These are phyloP conservation scores for Saccharomycopsis schoenii DNA, from an alignment of 805 yeast genomes.

Conservation along the genomic window DNA sequence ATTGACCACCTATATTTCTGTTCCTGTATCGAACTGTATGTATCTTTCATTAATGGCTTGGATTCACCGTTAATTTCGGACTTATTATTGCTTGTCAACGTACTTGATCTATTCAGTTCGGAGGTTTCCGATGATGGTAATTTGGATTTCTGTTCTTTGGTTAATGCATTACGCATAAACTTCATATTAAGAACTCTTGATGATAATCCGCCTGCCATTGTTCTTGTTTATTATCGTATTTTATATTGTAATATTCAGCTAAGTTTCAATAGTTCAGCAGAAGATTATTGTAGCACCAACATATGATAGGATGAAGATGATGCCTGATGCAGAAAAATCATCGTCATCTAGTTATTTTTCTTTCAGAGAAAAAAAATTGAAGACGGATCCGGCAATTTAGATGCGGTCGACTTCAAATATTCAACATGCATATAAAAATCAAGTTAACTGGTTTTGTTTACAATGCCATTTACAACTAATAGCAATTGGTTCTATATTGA, in stretches of 20 bases:
- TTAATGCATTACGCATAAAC: slow-evolving; percentile 17
- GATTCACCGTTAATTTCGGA: not conserved
- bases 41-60: not conserved
- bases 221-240: not conserved
- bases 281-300: not conserved
- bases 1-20: slow-evolving; percentile 8
- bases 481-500: not conserved
- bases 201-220: slow-evolving; percentile 15
- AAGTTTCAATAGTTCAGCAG: too few species aligned
- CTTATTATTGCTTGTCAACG: not conserved
- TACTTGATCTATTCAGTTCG: not conserved
- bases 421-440: not conserved
- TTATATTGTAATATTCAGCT: too few species aligned
- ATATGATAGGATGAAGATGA: not conserved
- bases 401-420: not conserved
- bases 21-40: not conserved
- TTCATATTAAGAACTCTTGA: slow-evolving; percentile 18
- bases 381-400: not conserved
- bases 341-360: not conserved
- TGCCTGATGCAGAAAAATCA: not conserved
- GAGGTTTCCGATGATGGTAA: not conserved
- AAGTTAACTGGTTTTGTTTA: not conserved
- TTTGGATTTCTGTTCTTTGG: slow-evolving; percentile 1
- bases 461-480: not conserved
- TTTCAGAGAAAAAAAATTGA: not conserved